Evolutionary conservation across 106 monocot species (phyloP).

Genomic region (Dendrobium huoshanense): DNA sequence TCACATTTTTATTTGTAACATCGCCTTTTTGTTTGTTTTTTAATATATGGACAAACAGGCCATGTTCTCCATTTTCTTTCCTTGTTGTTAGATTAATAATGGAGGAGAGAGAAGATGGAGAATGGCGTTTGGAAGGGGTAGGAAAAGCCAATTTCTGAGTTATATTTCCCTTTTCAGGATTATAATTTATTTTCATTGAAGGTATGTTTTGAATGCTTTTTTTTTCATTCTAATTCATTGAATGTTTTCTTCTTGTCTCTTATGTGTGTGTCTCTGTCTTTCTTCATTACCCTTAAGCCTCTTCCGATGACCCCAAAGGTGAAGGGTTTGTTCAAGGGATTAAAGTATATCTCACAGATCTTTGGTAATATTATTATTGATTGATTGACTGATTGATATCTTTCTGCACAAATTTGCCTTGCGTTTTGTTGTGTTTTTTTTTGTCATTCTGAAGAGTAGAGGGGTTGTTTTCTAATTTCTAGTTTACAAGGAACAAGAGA

Average conservation of each 20-base stretch:
- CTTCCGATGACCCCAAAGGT: conserved; percentile 41
- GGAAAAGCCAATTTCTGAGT: not conserved
- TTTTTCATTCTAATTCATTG: not conserved
- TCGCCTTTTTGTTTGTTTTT: not conserved
- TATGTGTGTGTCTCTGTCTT: not conserved
- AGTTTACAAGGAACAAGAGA: conserved; percentile 59
- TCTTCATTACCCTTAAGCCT: not conserved
- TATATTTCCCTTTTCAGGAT: not conserved
- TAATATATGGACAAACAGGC: not conserved
- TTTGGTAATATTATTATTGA: conserved; percentile 36
- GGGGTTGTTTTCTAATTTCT: conserved; percentile 4
- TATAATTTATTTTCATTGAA: not conserved
- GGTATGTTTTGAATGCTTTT: not conserved
- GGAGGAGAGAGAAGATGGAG: not conserved
- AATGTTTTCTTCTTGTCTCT: not conserved
- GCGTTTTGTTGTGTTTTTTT: not conserved
- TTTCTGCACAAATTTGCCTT: not conserved
- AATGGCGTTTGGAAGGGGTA: not conserved
- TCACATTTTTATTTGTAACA: not conserved
- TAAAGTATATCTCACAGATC: conserved; percentile 61
- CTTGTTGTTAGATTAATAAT: not conserved
- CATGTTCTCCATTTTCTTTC: not conserved
- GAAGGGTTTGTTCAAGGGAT: conserved; percentile 71
- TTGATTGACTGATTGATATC: not conserved
- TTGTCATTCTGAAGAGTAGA: conserved; percentile 1